Evolutionary conservation across 371 early-diverging fungal genomes (phyloP).

Genomic region (Saksenaea oblongispora): DNA sequence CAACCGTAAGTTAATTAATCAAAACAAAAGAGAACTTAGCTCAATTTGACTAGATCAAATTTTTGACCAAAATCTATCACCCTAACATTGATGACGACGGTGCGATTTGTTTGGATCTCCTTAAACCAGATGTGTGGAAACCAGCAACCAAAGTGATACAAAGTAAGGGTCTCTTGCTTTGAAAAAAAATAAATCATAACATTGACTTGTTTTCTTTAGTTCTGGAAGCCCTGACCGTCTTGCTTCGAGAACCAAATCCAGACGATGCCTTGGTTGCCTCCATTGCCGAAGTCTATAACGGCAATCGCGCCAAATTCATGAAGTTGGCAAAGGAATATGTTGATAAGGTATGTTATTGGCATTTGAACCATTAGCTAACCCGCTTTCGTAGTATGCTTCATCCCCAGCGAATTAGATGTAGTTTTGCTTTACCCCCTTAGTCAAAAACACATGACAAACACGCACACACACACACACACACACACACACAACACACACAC

Average conservation of each 20-base stretch:
- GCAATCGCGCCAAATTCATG: conserved; percentile 71
- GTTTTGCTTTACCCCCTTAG: neutral
- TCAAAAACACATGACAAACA: neutral
- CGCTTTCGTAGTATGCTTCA: neutral
- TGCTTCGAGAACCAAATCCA: conserved; percentile 87
- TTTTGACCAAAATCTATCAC: conserved; percentile 89
- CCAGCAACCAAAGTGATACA: conserved; percentile 81
- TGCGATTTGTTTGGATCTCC: conserved; percentile 73
- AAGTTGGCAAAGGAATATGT: conserved; percentile 83
- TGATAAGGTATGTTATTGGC: conserved; percentile 58
- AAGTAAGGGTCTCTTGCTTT: conserved; percentile 23
- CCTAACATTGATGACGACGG: conserved; percentile 93
- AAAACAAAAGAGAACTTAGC: neutral
- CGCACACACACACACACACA: neutral
- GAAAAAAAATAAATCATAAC: too few relatives aligned
- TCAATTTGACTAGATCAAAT: conserved; percentile 63
- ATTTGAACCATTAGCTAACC: neutral
- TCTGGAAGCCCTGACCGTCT: conserved; percentile 64
- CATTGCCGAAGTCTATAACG: conserved; percentile 83
- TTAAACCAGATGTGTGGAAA: conserved; percentile 93
- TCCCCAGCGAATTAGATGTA: neutral
- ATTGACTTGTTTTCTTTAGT: conserved; percentile 50
- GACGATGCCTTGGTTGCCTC: conserved; percentile 87
- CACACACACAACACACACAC: too few relatives aligned
- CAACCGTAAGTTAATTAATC: conserved; percentile 54